phyloP scores from a whole-genome alignment of 1,284 basidiomycete genomes.

The Lentinula novae-zelandiae region DNA sequence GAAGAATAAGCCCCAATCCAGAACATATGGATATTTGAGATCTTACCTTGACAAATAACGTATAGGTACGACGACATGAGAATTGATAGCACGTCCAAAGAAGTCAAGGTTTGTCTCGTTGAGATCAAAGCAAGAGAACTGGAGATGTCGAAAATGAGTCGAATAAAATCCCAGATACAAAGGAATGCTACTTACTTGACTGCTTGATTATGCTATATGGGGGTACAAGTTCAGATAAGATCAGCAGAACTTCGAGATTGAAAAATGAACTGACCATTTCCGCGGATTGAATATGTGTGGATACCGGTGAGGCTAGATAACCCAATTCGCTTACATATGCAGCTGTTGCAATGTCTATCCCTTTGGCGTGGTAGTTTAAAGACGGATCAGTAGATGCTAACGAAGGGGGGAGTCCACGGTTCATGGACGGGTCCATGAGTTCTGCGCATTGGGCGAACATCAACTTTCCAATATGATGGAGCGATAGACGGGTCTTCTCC shows the following conservation, averaged over 20 bases:
- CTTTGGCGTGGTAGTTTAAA: slow-evolving; percentile 82
- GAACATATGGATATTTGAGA: not conserved
- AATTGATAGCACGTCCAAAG: slow-evolving; percentile 74
- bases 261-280: slow-evolving; percentile 11
- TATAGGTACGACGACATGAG: slow-evolving; percentile 75
- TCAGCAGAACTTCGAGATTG: not conserved
- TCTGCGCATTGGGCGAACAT: slow-evolving; percentile 84
- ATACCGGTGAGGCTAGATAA: slow-evolving; percentile 79
- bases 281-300: slow-evolving; percentile 83
- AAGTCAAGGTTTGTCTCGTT: slow-evolving; percentile 71
- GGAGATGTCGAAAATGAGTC: slow-evolving; percentile 13
- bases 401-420: slow-evolving; percentile 77
- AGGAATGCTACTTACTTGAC: slow-evolving; percentile 58
- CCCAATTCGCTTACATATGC: slow-evolving; percentile 82
- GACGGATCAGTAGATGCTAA: slow-evolving; percentile 82
- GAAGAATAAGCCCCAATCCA: not conserved
- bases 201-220: slow-evolving; percentile 71
- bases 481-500: slow-evolving; percentile 81
- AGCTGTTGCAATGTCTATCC: slow-evolving; percentile 81
- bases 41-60: slow-evolving; percentile 64
- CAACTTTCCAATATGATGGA: slow-evolving; percentile 82
- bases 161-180: not conserved
- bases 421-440: slow-evolving; percentile 78
- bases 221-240: slow-evolving; percentile 44
- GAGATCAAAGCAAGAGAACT: slow-evolving; percentile 81